Evolutionary conservation across 805 yeast species (phyloP), one percentile per base, ranked within the genome.

Genomic region (Kuraishia floccosa): DNA sequence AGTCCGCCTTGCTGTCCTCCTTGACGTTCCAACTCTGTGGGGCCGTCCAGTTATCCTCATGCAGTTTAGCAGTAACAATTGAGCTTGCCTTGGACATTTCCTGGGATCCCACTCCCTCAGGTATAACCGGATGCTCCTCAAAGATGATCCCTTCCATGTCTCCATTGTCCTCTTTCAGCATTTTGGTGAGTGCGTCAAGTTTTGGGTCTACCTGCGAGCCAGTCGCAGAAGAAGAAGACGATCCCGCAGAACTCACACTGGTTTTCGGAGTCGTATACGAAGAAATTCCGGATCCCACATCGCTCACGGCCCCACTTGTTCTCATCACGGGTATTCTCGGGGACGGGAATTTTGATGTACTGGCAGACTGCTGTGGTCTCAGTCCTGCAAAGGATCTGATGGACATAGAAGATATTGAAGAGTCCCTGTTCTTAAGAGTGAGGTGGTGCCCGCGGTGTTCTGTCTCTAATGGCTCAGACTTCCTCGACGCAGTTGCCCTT

Each of bases 11-110:
- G 5, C 15, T 44, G 10, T 37, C 39, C 13, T 24, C 35, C 37
- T 65, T 69, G 7, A 72, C 76, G 41, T 71, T 75, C 79, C 79
- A 72, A 37, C 71, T 63, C 33, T 72, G 76, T 2, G 79, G 79
- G 4, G 79, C 70, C 17, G 51, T 54, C 79, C 79, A 72, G n/a
- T n/a, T n/a, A n/a, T n/a, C n/a, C n/a, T n/a, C n/a, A n/a, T n/a
- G n/a, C n/a, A n/a, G n/a, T n/a, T n/a, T n/a, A n/a, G n/a, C n/a
- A n/a, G n/a, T n/a, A n/a, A n/a, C n/a, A n/a, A n/a, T n/a, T n/a
- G n/a, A n/a, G n/a, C n/a, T n/a, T n/a, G n/a, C n/a, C n/a, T n/a
- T n/a, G n/a, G n/a, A n/a, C n/a, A n/a, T n/a, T 19, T 7, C 22
- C 9, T 10, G 9, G 22, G 22, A 10, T 19, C 10, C 22, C 9